Base-by-base conservation (phyloP, 2,329 filamentous ascomycete genomes). In the Thielaviopsis punctulata region DNA sequence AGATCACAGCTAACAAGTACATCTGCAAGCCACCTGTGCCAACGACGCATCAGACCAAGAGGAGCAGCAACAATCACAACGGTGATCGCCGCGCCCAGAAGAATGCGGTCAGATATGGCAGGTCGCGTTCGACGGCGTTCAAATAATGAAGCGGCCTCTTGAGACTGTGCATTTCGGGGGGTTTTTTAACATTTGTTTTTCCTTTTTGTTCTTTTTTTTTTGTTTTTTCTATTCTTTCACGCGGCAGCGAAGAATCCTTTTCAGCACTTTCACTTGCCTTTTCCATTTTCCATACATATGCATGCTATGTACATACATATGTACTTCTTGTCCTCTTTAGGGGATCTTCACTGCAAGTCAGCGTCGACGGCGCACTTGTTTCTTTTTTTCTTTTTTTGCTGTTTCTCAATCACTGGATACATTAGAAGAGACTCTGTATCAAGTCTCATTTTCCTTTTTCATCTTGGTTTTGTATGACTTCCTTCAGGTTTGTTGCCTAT, bases 1-100 rank as follows among this genome's bases (percentile, higher is more conserved):
- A 1, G n/a, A 44, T 15, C 8, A 43, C 21, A 7, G 6, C 1
- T 25, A 33, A 36, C 25, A 18, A 21, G 2, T 44, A 18, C 9
- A 10, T 22, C 3, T 48, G 52, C 45, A 18, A 15, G 13, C 48
- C 52, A 8, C 52, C 52, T 2, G 3, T 39, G 4, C 48, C 18
- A 13, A 54, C 52, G 9, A 51, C 52, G 1, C 48, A 54, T 25
- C 52, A 54, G n/a, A n/a, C n/a, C n/a, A n/a, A n/a, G n/a, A n/a
- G n/a, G n/a, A n/a, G n/a, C n/a, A n/a, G n/a, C n/a, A n/a, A n/a
- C n/a, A n/a, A n/a, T n/a, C n/a, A n/a, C n/a, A n/a, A n/a, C n/a
- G n/a, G n/a, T n/a, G n/a, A n/a, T n/a, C n/a, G n/a, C n/a, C n/a
- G n/a, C n/a, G n/a, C n/a, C n/a, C n/a, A n/a, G n/a, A n/a, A n/a